Base-by-base conservation (phyloP, 2,329 filamentous ascomycete genomes). In the Colletotrichum cereale region DNA sequence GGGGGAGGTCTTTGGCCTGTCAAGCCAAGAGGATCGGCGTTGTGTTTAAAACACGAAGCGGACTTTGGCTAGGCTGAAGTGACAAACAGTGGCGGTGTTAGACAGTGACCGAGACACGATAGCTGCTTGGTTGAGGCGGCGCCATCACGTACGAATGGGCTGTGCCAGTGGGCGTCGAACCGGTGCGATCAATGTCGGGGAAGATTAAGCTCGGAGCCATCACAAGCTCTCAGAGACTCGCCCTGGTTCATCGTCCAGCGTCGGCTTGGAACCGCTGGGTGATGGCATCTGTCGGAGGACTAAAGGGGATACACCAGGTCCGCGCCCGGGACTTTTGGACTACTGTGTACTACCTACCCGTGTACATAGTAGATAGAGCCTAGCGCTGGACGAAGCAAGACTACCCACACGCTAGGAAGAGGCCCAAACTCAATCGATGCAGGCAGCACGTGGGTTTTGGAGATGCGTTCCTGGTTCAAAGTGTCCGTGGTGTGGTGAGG, bases 11-110 rank as follows among this genome's bases (percentile, higher is more conserved):
- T 48, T 42, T 48, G 42, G 42, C 34, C 31, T 53, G 57, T 67
- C 40, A 18, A 40, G 63, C 63, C 63, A 71, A 62, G 57, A 58
- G 11, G 65, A 69, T 72, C 65, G 47, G 63, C 69, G 36, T 18
- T 26, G 58, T 44, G 36, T 44, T 58, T 40, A 47, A 16, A 48
- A 69, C 69, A 56, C 58, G 36, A 44, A 6, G 64, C 52, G 65
- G 64, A 67, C 50, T 52, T 44, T 10, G 21, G 16, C 34, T 21
- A 47, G 50, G 62, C 18, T 24, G 38, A 38, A 48, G 29, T 40
- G 44, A 60, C 53, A 38, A 42, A 34, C 67, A 57, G 66, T 36
- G 18, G 44, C 38, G 44, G 29, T 34, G 65, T 64, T 60, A 60
- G 52, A 47, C 52, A 60, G 65, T 55, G 65, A 58, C 42, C 53